Percentiles rank a stretch among this genome's conserved stretches.
Evolutionary conservation across 495 filamentous ascomycete genomes (phyloP).

Genomic region (Hyaloscypha bicolor): DNA sequence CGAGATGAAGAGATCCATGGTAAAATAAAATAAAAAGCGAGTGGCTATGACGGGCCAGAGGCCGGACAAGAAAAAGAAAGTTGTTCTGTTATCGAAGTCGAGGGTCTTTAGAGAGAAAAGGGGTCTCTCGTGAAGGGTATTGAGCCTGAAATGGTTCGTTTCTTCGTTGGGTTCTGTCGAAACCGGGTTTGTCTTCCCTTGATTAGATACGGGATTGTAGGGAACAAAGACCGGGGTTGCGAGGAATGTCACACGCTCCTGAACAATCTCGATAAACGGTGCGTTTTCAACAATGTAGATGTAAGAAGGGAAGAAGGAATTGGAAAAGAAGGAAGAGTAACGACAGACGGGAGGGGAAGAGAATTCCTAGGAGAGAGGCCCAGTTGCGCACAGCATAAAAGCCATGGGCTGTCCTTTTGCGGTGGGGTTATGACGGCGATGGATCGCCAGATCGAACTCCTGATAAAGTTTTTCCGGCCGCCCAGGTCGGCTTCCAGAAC

Average conservation of each 20-base stretch:
- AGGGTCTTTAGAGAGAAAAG: not conserved
- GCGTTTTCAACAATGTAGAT: not conserved
- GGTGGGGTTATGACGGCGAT: not conserved
- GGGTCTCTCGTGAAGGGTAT: not conserved
- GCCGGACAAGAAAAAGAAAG: slow-evolving; percentile 19
- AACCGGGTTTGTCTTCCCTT: slow-evolving; percentile 5
- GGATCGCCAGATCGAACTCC: slow-evolving; percentile 3
- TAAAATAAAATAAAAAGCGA: slow-evolving; percentile 18
- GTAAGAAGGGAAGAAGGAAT: not conserved
- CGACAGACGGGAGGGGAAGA: slow-evolving; percentile 7
- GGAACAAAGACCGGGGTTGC: not conserved
- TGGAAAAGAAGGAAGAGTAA: slow-evolving; percentile 1
- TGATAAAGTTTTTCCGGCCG: not conserved
- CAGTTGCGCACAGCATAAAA: slow-evolving; percentile 13
- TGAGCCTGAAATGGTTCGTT: not conserved
- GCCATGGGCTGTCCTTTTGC: slow-evolving; percentile 6
- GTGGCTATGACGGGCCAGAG: slow-evolving; percentile 32
- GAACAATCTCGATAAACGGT: slow-evolving; percentile 1
- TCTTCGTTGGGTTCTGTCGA: not conserved
- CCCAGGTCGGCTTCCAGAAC: not conserved
- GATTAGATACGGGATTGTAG: slow-evolving; percentile 7
- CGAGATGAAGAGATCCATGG: not conserved
- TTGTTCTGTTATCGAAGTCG: slow-evolving; percentile 1
- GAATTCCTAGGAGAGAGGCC: slow-evolving; percentile 1
- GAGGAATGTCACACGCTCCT: slow-evolving; percentile 9